A percentile compares a stretch with the other conserved stretches of the same genome.
Evolutionary conservation across 352 stramenopile genomes (phyloP).

Genomic region (Phytophthora idaei): DNA sequence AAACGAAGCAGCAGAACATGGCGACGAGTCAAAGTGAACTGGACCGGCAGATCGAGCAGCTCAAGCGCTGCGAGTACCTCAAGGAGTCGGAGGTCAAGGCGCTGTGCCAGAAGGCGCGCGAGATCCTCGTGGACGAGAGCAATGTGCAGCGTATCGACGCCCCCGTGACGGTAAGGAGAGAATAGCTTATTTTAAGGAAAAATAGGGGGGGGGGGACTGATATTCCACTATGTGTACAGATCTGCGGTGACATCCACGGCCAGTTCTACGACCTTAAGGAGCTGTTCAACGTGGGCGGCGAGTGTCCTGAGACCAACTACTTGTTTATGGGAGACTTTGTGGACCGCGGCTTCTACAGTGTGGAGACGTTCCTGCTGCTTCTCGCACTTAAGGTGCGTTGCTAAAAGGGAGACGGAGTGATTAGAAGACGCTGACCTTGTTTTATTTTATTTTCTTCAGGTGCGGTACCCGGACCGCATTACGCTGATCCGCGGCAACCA

Average conservation of each 20-base stretch:
- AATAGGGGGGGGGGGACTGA: constrained; percentile 16
- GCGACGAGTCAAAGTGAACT: constrained; percentile 85
- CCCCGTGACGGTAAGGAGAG: constrained; percentile 95
- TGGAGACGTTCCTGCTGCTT: constrained; percentile 99
- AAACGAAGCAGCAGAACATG: constrained; percentile 47
- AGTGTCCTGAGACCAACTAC: constrained; percentile 99
- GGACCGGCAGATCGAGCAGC: constrained; percentile 89
- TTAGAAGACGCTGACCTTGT: constrained; percentile 1
- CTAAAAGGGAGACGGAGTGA: not conserved
- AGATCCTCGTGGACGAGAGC: constrained; percentile 99
- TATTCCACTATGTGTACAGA: constrained; percentile 63
- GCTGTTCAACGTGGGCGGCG: constrained; percentile 98
- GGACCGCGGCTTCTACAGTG: constrained; percentile 99
- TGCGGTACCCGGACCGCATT: constrained; percentile 98
- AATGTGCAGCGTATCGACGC: constrained; percentile 99
- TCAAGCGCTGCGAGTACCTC: constrained; percentile 98
- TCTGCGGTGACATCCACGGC: constrained; percentile 99
- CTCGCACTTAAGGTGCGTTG: constrained; percentile 96
- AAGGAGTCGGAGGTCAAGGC: constrained; percentile 98
- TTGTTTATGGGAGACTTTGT: constrained; percentile 99
- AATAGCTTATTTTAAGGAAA: not conserved
- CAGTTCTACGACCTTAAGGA: constrained; percentile 99
- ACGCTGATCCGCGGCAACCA: constrained; percentile 99
- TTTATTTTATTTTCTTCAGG: constrained; percentile 40
- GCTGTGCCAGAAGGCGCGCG: constrained; percentile 96